Conservation (phyloP, 352 stramenopile genomes). For the Phytophthora litchii region DNA sequence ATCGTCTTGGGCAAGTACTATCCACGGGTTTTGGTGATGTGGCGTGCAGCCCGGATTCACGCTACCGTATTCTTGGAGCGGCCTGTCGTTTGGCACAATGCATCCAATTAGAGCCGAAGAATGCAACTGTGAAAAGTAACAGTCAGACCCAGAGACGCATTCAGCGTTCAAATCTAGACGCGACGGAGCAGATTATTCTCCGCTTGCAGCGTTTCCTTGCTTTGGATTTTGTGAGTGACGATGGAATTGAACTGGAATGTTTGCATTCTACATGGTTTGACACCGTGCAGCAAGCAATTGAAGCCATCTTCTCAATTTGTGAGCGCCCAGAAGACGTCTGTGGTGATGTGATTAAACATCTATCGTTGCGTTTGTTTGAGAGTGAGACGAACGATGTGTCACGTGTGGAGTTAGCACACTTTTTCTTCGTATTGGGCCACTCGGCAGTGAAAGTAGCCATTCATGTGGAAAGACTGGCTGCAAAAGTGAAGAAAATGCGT, state of each 20-base stretch:
- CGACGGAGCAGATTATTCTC: slow-evolving; percentile 90
- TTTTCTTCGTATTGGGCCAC: slow-evolving; percentile 96
- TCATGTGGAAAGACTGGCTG: slow-evolving; percentile 92
- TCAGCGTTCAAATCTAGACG: slow-evolving; percentile 81
- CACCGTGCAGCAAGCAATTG: slow-evolving; percentile 90
- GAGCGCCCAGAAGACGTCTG: slow-evolving; percentile 87
- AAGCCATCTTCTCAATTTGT: slow-evolving; percentile 93
- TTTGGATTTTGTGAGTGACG: slow-evolving; percentile 85
- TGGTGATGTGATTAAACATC: slow-evolving; percentile 72
- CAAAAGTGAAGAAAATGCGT: slow-evolving; percentile 83
- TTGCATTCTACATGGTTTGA: slow-evolving; percentile 91
- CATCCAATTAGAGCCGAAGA: slow-evolving; percentile 62
- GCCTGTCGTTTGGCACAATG: slow-evolving; percentile 71
- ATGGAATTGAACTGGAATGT: slow-evolving; percentile 47
- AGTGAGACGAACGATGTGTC: slow-evolving; percentile 72
- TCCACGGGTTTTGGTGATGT: slow-evolving; percentile 63
- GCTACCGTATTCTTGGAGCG: slow-evolving; percentile 60
- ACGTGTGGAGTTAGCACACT: slow-evolving; percentile 85
- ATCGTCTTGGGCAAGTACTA: slow-evolving; percentile 59
- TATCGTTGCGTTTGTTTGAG: slow-evolving; percentile 68
- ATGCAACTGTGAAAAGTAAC: slow-evolving; percentile 33
- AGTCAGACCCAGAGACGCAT: slow-evolving; percentile 55
- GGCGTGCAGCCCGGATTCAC: slow-evolving; percentile 51
- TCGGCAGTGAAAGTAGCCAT: slow-evolving; percentile 95
- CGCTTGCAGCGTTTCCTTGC: slow-evolving; percentile 86